phyloP scores from a whole-genome alignment of 1,284 basidiomycete species.

The Coniophora puteana region DNA sequence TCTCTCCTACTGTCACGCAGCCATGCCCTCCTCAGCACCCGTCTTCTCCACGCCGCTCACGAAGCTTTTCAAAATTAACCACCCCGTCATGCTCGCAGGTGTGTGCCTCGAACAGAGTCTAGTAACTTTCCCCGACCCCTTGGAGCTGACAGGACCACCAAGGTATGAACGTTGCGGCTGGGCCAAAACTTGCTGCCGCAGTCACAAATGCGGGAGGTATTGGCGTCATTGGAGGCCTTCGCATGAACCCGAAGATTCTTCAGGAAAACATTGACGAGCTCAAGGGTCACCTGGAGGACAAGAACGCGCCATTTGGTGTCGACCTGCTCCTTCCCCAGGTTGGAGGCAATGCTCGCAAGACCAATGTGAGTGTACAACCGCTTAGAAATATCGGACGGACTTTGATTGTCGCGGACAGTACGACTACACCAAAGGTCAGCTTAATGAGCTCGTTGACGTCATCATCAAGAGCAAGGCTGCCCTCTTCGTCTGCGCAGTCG shows the following conservation, averaged over 20 bases:
- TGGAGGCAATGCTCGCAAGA: conserved; percentile 76
- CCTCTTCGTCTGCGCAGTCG: conserved; percentile 82
- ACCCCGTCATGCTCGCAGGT: conserved; percentile 80
- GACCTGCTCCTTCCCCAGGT: conserved; percentile 81
- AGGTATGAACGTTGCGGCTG: conserved; percentile 86
- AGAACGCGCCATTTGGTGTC: conserved; percentile 77
- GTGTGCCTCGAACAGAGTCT: too few species aligned
- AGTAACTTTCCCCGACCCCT: not conserved
- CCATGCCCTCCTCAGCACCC: conserved; percentile 54
- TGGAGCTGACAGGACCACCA: not conserved
- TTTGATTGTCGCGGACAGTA: conserved; percentile 34
- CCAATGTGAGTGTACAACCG: conserved; percentile 50
- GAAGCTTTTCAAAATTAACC: conserved; percentile 71
- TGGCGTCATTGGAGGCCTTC: conserved; percentile 81
- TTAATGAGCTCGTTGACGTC: conserved; percentile 72
- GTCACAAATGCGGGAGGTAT: conserved; percentile 81
- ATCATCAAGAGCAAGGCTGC: conserved; percentile 75
- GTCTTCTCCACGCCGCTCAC: conserved; percentile 64
- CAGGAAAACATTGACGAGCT: conserved; percentile 64
- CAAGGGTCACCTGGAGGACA: conserved; percentile 65
- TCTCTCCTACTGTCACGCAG: conserved; percentile 9
- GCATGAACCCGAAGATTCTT: conserved; percentile 66
- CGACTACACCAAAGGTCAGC: conserved; percentile 76
- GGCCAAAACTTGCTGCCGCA: conserved; percentile 73
- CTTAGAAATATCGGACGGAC: not conserved